Evolutionary conservation across 176 grass and related monocot species (phyloP).

Genomic region (Zoysia pacifica): DNA sequence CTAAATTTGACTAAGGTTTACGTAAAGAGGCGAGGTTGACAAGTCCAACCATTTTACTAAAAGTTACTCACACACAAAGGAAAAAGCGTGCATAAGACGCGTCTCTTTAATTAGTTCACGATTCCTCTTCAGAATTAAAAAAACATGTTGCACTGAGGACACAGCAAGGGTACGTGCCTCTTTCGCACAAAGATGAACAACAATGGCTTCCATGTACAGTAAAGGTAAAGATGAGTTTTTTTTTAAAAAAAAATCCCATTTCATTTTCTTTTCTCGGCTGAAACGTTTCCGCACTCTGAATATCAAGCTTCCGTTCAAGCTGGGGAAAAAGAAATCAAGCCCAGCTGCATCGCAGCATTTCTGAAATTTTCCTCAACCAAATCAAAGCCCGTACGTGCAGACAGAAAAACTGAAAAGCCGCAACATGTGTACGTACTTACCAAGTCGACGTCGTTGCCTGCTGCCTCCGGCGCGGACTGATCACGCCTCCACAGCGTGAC

Average conservation of each 20-base stretch:
- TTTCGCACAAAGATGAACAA: too few species aligned
- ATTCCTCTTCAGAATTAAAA: not conserved
- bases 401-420: not conserved
- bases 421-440: slow-evolving; percentile 9
- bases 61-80: not conserved
- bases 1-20: not conserved
- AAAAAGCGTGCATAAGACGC: not conserved
- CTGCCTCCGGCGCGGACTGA: not conserved
- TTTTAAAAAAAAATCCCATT: too few species aligned
- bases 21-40: not conserved
- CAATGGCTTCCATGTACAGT: too few species aligned
- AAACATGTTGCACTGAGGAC: too few species aligned
- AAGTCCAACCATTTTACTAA: not conserved
- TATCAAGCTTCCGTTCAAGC: too few species aligned
- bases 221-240: too few species aligned
- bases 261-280: not conserved
- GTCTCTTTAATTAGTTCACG: not conserved
- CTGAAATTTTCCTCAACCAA: not conserved
- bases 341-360: not conserved
- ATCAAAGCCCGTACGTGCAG: too few species aligned
- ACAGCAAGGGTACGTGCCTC: too few species aligned
- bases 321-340: not conserved
- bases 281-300: not conserved
- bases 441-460: not conserved
- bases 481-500: too few species aligned